These are phyloP conservation scores for Trichoderma brevicompactum DNA, from an alignment of 2,329 filamentous ascomycete species.

Conservation along the genomic window DNA sequence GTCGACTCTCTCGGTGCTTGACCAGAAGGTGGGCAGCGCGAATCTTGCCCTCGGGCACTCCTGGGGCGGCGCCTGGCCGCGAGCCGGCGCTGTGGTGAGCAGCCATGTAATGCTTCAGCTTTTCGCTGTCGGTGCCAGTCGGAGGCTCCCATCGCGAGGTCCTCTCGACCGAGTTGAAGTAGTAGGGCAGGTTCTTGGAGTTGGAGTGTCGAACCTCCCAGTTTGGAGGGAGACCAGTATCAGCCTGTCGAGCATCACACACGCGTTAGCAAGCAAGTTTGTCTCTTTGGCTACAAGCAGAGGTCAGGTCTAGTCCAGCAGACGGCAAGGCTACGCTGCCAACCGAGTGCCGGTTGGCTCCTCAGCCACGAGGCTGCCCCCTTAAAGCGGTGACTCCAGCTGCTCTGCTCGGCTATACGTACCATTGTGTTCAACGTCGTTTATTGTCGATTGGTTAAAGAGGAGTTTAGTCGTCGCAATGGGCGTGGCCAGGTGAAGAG, in stretches of 20 bases:
- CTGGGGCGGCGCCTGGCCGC: slow-evolving; percentile 45
- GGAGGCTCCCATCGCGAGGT: slow-evolving; percentile 96
- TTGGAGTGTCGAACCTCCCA: slow-evolving; percentile 99
- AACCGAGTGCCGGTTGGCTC: not conserved
- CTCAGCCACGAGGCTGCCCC: no score
- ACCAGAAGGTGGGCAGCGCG: slow-evolving; percentile 90
- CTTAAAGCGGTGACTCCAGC: no score
- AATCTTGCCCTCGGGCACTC: slow-evolving; percentile 75
- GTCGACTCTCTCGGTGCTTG: slow-evolving; percentile 87
- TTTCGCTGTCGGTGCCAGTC: slow-evolving; percentile 82
- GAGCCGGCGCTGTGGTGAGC: slow-evolving; percentile 71
- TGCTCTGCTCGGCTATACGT: not conserved
- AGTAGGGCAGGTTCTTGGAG: slow-evolving; percentile 98
- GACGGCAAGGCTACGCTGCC: not conserved
- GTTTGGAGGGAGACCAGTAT: slow-evolving; percentile 78
- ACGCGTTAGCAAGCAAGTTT: not conserved
- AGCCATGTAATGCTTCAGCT: slow-evolving; percentile 93
- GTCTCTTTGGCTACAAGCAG: no score
- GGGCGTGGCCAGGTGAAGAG: not conserved
- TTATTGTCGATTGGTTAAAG: not conserved
- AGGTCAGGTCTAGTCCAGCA: not conserved
- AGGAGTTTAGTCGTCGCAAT: not conserved
- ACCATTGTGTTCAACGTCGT: not conserved
- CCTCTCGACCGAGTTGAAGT: slow-evolving; percentile 88
- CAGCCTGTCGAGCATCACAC: slow-evolving; percentile 52